Conservation (phyloP, 805 yeast genomes). For the Kluyveromyces nonfermentans region DNA sequence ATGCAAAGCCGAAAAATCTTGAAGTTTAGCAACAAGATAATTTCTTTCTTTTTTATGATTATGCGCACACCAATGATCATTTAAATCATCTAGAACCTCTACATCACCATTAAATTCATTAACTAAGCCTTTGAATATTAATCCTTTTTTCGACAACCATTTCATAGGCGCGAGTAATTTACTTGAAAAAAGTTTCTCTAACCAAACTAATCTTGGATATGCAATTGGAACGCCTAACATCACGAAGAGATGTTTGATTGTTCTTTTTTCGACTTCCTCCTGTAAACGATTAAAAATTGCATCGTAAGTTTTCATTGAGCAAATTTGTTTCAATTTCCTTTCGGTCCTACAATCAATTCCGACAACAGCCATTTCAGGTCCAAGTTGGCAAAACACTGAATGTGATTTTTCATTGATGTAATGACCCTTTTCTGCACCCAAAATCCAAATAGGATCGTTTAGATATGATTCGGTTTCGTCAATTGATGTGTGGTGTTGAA, state of each 20-base stretch:
- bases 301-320: constrained; percentile 47
- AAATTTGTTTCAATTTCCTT: constrained; percentile 52
- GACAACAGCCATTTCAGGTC: constrained; percentile 57
- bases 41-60: constrained; percentile 85
- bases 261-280: constrained; percentile 42
- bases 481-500: constrained; percentile 72
- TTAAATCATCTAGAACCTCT: constrained; percentile 84
- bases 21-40: constrained; percentile 47
- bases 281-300: constrained; percentile 49
- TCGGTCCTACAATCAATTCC: constrained; percentile 95
- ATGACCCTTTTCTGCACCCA: constrained; percentile 44
- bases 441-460: constrained; percentile 50
- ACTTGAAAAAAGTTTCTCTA: constrained; percentile 66
- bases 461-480: constrained; percentile 34
- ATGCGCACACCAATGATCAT: constrained; percentile 94
- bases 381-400: constrained; percentile 64
- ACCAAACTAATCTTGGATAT: constrained; percentile 89
- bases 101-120: constrained; percentile 90
- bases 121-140: constrained; percentile 61
- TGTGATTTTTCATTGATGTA: constrained; percentile 59
- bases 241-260: constrained; percentile 66
- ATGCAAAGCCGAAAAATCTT: constrained; percentile 52
- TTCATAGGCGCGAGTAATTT: constrained; percentile 54
- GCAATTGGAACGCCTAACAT: constrained; percentile 93
- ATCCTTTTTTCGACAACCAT: constrained; percentile 48